phyloP scores from a whole-genome alignment of 176 grass and related monocot species.

The Raddia guianensis region DNA sequence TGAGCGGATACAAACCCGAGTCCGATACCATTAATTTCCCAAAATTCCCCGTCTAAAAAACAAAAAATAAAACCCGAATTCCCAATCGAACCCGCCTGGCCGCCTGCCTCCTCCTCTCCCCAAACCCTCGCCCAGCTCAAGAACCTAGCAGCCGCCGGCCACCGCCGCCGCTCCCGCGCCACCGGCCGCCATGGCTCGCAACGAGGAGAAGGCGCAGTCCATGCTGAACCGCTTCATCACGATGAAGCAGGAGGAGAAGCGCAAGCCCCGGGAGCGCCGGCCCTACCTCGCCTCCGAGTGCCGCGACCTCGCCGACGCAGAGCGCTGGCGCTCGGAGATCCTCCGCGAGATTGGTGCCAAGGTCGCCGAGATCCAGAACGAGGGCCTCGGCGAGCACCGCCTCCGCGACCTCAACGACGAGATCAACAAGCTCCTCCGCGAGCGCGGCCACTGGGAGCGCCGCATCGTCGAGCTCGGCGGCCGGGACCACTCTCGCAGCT shows the following conservation, averaged over 20 bases:
- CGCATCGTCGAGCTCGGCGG: slow-evolving; percentile 90
- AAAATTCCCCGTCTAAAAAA: too few relatives aligned
- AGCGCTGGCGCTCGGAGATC: slow-evolving; percentile 92
- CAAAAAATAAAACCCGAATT: background rate
- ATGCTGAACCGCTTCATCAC: slow-evolving; percentile 97
- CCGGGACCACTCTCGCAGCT: slow-evolving; percentile 69
- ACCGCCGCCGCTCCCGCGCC: background rate
- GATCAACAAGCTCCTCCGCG: slow-evolving; percentile 98
- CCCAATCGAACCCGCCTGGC: background rate
- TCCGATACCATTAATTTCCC: too few relatives aligned
- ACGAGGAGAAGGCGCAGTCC: slow-evolving; percentile 97
- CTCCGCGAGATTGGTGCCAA: slow-evolving; percentile 96
- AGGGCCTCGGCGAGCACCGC: slow-evolving; percentile 94
- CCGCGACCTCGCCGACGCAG: slow-evolving; percentile 91
- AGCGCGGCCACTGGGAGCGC: slow-evolving; percentile 94
- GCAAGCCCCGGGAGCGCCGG: slow-evolving; percentile 91
- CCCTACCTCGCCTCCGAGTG: slow-evolving; percentile 95
- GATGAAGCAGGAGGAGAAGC: slow-evolving; percentile 99
- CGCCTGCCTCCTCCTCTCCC: background rate
- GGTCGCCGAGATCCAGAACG: slow-evolving; percentile 97
- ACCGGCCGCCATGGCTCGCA: slow-evolving; percentile 72
- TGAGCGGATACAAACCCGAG: too few relatives aligned
- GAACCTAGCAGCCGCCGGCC: slow-evolving; percentile 39
- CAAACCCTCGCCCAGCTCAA: slow-evolving; percentile 41
- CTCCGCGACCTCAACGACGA: slow-evolving; percentile 99